phyloP scores from a whole-genome alignment of 164 flowering plant genomes.

The Magnolia officinalis region DNA sequence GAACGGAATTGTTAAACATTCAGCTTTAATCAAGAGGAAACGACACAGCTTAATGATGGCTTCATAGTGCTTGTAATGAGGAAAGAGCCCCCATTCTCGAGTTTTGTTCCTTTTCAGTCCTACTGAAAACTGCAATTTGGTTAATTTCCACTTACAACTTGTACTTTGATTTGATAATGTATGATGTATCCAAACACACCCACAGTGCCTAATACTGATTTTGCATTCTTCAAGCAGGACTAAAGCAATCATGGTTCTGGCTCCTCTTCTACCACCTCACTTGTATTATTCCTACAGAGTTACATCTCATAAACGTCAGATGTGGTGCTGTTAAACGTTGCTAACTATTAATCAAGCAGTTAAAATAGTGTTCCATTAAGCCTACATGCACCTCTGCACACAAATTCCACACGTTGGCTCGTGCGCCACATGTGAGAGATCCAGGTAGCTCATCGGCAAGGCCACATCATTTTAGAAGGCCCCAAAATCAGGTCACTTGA shows the following conservation, averaged over 20 bases:
- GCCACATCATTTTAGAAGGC: background rate
- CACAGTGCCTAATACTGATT: background rate
- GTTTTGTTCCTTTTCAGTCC: no score
- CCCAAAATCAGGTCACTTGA: no score
- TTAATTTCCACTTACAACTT: no score
- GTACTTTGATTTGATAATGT: no score
- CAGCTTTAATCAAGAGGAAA: no score
- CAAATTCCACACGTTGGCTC: background rate
- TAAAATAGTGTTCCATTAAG: background rate
- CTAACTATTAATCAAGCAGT: background rate
- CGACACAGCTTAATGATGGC: no score
- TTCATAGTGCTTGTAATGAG: no score
- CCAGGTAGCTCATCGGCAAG: background rate
- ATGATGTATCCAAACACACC: no score
- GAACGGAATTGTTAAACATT: no score
- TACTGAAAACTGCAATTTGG: background rate
- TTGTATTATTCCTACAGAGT: slow-evolving; percentile 1
- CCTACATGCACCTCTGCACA: background rate
- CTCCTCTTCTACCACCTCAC: background rate
- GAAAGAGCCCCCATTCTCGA: no score
- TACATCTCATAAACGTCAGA: background rate
- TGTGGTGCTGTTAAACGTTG: background rate
- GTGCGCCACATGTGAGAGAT: background rate
- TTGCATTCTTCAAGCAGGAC: background rate
- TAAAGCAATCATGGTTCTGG: background rate